phyloP scores from a whole-genome alignment of 164 flowering plant species.

The Tetrastigma voinierianum region DNA sequence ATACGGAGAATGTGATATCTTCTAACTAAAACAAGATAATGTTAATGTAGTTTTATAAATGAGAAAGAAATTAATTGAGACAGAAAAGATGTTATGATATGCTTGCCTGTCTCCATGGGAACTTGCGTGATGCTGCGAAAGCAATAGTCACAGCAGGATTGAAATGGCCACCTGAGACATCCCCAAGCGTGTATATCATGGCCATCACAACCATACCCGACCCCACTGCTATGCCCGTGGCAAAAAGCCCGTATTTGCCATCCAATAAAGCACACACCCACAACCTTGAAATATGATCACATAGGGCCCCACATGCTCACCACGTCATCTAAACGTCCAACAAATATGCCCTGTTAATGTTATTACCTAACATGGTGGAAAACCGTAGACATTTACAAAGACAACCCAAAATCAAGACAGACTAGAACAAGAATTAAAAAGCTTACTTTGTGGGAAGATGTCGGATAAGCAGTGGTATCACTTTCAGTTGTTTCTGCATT shows the following conservation, averaged over 20 bases:
- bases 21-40: no score
- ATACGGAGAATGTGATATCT: no score
- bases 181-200: slow-evolving; percentile 18
- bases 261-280: slow-evolving; percentile 4
- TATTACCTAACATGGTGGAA: neutral
- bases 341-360: neutral
- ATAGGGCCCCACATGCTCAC: slow-evolving; percentile 6
- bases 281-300: slow-evolving; percentile 11
- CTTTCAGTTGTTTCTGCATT: neutral
- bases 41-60: no score
- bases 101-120: slow-evolving; percentile 17
- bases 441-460: neutral
- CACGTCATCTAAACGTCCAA: neutral
- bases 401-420: no score
- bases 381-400: no score
- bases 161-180: slow-evolving; percentile 21
- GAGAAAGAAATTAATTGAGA: no score
- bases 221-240: slow-evolving; percentile 4
- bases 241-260: neutral
- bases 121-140: slow-evolving; percentile 5
- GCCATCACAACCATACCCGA: slow-evolving; percentile 22
- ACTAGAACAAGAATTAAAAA: neutral
- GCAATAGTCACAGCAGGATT: slow-evolving; percentile 25
- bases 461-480: neutral
- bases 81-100: no score